Evolutionary conservation across 768 basidiomycete genomes (phyloP).

Genomic region (Panaeolus papilionaceus): DNA sequence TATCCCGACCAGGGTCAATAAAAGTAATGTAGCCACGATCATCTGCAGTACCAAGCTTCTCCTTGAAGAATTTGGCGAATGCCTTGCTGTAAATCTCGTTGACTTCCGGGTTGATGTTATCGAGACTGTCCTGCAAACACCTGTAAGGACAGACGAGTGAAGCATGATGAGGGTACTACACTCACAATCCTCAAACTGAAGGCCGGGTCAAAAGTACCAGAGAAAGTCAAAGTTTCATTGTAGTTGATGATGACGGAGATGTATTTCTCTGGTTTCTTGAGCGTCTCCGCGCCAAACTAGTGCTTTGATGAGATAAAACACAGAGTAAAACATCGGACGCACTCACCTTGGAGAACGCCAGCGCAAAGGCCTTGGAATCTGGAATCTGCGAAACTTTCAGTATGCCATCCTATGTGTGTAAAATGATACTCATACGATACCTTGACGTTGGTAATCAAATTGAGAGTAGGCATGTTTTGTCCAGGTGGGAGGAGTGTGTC

Average conservation of each 20-base stretch:
- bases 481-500: constrained; percentile 6
- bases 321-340: background rate
- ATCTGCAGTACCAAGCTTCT: constrained; percentile 54
- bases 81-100: constrained; percentile 62
- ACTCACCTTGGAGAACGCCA: constrained; percentile 64
- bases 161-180: constrained; percentile 13
- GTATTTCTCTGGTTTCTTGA: constrained; percentile 60
- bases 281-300: constrained; percentile 57
- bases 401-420: too few species aligned
- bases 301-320: constrained; percentile 1
- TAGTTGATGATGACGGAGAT: constrained; percentile 61
- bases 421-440: constrained; percentile 28
- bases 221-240: constrained; percentile 66
- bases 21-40: constrained; percentile 68
- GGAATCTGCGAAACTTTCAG: constrained; percentile 30
- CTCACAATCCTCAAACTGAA: constrained; percentile 65
- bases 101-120: constrained; percentile 52
- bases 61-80: constrained; percentile 59
- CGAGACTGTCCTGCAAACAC: constrained; percentile 55
- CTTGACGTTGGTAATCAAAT: constrained; percentile 51
- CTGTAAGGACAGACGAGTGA: background rate
- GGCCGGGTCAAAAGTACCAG: constrained; percentile 70
- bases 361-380: constrained; percentile 47
- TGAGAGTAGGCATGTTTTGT: constrained; percentile 46
- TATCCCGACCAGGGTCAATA: constrained; percentile 56